Evolutionary conservation across 257 asterid genomes (phyloP).

Genomic region (Fraxinus anomala): DNA sequence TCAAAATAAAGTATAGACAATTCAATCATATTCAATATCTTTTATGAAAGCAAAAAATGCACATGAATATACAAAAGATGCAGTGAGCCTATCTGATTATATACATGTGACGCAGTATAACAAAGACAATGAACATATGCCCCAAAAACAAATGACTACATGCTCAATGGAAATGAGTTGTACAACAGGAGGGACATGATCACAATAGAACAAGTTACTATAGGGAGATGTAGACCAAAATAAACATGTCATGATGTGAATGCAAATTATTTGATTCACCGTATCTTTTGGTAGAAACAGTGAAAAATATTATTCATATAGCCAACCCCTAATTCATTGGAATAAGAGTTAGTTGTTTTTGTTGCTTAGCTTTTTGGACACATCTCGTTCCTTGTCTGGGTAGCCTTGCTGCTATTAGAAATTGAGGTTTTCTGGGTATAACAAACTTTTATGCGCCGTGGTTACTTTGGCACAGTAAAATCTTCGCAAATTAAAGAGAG

Average conservation of each 20-base stretch:
- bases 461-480: background rate
- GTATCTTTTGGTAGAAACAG: background rate
- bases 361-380: background rate
- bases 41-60: no score
- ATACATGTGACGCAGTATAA: no score
- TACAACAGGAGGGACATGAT: background rate
- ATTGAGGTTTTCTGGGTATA: background rate
- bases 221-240: background rate
- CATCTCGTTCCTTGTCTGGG: background rate
- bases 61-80: no score
- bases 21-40: no score
- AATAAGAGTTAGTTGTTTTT: background rate
- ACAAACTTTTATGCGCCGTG: no score
- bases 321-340: background rate
- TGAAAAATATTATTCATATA: background rate
- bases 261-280: background rate
- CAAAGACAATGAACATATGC: no score
- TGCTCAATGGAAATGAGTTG: no score
- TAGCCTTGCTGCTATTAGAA: background rate
- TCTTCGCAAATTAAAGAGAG: background rate
- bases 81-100: no score
- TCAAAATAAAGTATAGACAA: no score
- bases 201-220: background rate
- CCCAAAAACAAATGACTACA: no score
- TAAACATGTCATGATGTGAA: background rate